phyloP scores from a whole-genome alignment of 768 basidiomycete species.

The Tricholoma sp. region DNA sequence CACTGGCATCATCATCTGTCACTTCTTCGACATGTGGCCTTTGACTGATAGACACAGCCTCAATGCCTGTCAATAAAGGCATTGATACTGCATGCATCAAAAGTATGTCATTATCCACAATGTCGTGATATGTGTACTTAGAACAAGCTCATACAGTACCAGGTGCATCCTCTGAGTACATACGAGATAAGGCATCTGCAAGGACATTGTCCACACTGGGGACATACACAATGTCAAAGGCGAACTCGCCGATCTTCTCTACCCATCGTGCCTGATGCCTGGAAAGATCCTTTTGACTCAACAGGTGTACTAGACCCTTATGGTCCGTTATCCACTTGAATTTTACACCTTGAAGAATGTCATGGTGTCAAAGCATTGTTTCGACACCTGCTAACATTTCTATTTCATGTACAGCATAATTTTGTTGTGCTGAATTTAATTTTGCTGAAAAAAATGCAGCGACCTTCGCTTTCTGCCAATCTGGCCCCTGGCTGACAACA shows the following conservation, averaged over 20 bases:
- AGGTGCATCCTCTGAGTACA: conserved; percentile 13
- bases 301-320: conserved; percentile 25
- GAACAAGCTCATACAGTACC: conserved; percentile 7
- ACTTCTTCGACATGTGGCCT: conserved; percentile 5
- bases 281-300: conserved; percentile 31
- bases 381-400: conserved; percentile 36
- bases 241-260: conserved; percentile 32
- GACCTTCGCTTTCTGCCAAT: conserved; percentile 26
- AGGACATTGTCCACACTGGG: conserved; percentile 33
- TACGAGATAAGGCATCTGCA: conserved; percentile 35
- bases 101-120: not conserved
- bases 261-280: conserved; percentile 33
- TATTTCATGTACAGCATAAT: conserved; percentile 35
- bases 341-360: conserved; percentile 22
- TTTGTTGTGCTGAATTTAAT: conserved; percentile 28
- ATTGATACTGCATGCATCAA: not conserved
- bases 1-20: not conserved
- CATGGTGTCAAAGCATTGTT: conserved; percentile 24
- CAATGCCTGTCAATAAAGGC: conserved; percentile 1
- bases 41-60: conserved; percentile 3
- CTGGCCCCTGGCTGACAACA: conserved; percentile 22
- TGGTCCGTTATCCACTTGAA: conserved; percentile 31
- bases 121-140: conserved; percentile 14
- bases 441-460: conserved; percentile 30
- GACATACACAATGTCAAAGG: conserved; percentile 29